A percentile compares a stretch with the other conserved stretches of the same genome.
Evolutionary conservation across 192 early-diverging fungal species (phyloP).

Genomic region (Geranomyces variabilis): DNA sequence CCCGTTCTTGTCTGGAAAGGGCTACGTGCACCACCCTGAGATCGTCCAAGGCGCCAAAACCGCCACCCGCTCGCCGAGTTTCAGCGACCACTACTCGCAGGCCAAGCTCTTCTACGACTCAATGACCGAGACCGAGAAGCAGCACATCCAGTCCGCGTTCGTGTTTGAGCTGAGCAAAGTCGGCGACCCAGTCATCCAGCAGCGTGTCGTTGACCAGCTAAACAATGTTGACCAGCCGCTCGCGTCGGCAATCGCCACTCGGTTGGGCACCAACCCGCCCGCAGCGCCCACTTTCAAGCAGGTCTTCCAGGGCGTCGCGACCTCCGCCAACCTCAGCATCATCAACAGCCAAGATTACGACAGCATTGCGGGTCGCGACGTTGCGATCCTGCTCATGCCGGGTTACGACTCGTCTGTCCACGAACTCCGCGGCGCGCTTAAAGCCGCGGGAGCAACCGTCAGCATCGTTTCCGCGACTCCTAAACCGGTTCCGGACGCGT

Average conservation of each 20-base stretch:
- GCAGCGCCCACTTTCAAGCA: neutral
- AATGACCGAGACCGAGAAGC: conserved; percentile 30
- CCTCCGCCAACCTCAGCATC: conserved; percentile 8
- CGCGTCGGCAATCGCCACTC: conserved; percentile 7
- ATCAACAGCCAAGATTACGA: conserved; percentile 16
- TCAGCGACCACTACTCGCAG: conserved; percentile 30
- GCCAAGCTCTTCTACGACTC: conserved; percentile 33
- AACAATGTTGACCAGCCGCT: conserved; percentile 30
- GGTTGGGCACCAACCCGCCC: conserved; percentile 16
- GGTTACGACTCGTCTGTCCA: conserved; percentile 20
- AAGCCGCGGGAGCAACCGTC: conserved; percentile 10
- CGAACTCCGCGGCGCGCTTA: conserved; percentile 18
- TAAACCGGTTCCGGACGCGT: conserved; percentile 28
- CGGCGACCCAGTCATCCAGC: conserved; percentile 12
- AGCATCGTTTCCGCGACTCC: conserved; percentile 15
- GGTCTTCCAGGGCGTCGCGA: neutral
- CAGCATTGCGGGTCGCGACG: conserved; percentile 22
- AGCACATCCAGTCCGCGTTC: conserved; percentile 25
- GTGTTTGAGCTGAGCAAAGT: conserved; percentile 25
- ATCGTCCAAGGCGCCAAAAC: conserved; percentile 10
- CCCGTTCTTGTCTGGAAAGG: conserved; percentile 14
- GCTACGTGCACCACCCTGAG: conserved; percentile 26
- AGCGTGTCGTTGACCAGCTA: conserved; percentile 24
- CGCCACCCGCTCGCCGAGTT: neutral
- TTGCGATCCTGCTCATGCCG: conserved; percentile 30